These are phyloP conservation scores for Penicillium hordei DNA, from an alignment of 2,329 filamentous ascomycete genomes.

Conservation along the genomic window DNA sequence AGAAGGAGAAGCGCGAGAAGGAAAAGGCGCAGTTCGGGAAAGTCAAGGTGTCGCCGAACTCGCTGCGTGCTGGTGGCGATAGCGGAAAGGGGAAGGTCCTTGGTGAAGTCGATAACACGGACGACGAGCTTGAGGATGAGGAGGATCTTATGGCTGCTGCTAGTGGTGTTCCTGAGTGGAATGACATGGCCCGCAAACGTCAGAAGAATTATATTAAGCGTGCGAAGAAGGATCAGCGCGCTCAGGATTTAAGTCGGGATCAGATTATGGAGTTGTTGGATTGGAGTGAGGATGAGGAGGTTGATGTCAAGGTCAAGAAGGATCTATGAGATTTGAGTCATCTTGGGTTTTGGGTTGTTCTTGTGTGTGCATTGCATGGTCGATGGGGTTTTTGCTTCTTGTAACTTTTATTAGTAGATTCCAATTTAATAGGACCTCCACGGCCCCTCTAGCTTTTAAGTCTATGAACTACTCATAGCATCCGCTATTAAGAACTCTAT, in stretches of 20 bases:
- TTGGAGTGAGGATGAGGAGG: conserved; percentile 46
- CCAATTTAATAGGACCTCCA: conserved; percentile 1
- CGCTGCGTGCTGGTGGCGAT: conserved; percentile 60
- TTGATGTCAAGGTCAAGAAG: conserved; percentile 30
- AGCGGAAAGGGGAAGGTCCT: conserved; percentile 46
- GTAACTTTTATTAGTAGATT: conserved; percentile 5
- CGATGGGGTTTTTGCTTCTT: conserved; percentile 1
- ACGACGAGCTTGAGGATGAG: conserved; percentile 48
- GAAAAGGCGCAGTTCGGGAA: conserved; percentile 45
- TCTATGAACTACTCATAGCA: not conserved
- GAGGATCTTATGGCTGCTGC: conserved; percentile 44
- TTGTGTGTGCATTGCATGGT: conserved; percentile 10
- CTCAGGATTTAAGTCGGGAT: conserved; percentile 69
- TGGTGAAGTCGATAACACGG: conserved; percentile 37
- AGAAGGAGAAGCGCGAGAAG: conserved; percentile 62
- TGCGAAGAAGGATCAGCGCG: conserved; percentile 61
- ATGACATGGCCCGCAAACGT: conserved; percentile 67
- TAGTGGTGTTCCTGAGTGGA: conserved; percentile 59
- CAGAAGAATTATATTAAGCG: conserved; percentile 68
- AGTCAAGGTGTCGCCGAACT: conserved; percentile 63
- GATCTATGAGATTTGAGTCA: conserved; percentile 1
- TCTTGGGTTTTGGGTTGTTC: not conserved
- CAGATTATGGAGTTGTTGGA: conserved; percentile 72
- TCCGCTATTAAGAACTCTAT: not conserved
- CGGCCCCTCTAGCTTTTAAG: not conserved